phyloP scores from a whole-genome alignment of 805 yeast species.

The Myxozyma lipomycoides region DNA sequence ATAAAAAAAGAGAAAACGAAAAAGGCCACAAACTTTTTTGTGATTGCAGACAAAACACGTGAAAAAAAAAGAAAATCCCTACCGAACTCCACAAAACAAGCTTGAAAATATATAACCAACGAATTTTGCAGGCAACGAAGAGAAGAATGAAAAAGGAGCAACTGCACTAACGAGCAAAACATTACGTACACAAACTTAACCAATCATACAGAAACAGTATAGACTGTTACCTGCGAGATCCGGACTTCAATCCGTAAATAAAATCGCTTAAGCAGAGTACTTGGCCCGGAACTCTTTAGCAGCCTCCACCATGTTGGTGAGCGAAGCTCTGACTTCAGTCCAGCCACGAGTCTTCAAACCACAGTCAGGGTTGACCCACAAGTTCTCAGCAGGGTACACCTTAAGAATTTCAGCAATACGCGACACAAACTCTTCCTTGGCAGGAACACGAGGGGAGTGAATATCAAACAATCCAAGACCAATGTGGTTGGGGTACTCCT shows the following conservation, averaged over 20 bases:
- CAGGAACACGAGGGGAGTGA: conserved; percentile 99
- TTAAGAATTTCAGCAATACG: conserved; percentile 92
- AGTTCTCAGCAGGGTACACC: conserved; percentile 95
- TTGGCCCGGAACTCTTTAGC: conserved; percentile 89
- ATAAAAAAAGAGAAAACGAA: not conserved
- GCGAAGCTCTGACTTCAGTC: conserved; percentile 93
- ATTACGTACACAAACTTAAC: not conserved
- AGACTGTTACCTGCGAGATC: too few relatives aligned
- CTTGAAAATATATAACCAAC: too few relatives aligned
- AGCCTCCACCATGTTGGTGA: conserved; percentile 98
- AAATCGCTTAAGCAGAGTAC: conserved; percentile 34
- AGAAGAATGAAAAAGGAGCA: not conserved
- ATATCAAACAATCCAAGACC: conserved; percentile 99
- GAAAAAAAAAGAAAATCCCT: not conserved
- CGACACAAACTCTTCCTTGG: conserved; percentile 90
- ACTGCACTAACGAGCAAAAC: not conserved
- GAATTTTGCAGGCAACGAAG: not conserved
- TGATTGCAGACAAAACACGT: not conserved
- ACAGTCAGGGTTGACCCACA: conserved; percentile 99
- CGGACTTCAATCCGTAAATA: too few relatives aligned
- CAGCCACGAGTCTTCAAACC: conserved; percentile 99
- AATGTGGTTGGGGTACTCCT: conserved; percentile 98
- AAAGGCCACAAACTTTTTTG: not conserved
- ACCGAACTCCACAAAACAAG: not conserved
- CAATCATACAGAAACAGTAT: too few relatives aligned